Evolutionary conservation across 805 yeast genomes (phyloP).

Genomic region (Priceomyces melissophilus): DNA sequence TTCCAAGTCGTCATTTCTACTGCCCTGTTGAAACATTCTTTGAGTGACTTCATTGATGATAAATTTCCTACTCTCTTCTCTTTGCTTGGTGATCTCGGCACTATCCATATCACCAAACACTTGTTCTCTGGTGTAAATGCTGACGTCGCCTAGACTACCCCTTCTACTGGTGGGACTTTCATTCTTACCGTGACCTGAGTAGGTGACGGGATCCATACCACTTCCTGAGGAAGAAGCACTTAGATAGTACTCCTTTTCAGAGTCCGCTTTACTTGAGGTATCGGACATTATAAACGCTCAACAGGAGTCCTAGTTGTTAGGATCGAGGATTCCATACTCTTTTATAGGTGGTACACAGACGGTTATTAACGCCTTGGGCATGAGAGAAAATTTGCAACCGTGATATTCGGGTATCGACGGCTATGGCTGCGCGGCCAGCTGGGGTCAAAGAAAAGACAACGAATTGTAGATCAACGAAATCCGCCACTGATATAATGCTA

Average conservation of each 20-base stretch:
- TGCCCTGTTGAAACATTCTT: slow-evolving; percentile 13
- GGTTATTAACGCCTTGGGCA: slow-evolving; percentile 2
- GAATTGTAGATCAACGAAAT: too few species aligned
- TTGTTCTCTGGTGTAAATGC: slow-evolving; percentile 21
- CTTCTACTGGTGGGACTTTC: background rate
- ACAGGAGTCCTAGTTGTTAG: background rate
- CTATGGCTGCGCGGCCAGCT: too few species aligned
- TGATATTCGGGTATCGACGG: slow-evolving; percentile 1
- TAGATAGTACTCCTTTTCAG: slow-evolving; percentile 3
- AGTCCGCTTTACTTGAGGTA: slow-evolving; percentile 1
- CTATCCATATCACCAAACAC: slow-evolving; percentile 31
- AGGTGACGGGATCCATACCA: slow-evolving; percentile 5
- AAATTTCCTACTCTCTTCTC: slow-evolving; percentile 30
- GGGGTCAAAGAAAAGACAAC: too few species aligned
- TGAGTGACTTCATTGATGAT: slow-evolving; percentile 23
- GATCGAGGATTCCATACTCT: background rate
- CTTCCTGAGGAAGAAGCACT: slow-evolving; percentile 1
- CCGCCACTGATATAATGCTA: too few species aligned
- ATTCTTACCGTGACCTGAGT: slow-evolving; percentile 1
- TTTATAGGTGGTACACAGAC: background rate
- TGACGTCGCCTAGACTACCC: slow-evolving; percentile 6
- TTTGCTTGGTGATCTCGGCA: slow-evolving; percentile 26
- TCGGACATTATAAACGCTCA: background rate
- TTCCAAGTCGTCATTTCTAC: slow-evolving; percentile 7
- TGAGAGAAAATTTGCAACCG: slow-evolving; percentile 2